Evolutionary conservation across 2,329 filamentous ascomycete genomes (phyloP), one percentile per base, ranked within the genome.

Genomic region (Colletotrichum sp.): DNA sequence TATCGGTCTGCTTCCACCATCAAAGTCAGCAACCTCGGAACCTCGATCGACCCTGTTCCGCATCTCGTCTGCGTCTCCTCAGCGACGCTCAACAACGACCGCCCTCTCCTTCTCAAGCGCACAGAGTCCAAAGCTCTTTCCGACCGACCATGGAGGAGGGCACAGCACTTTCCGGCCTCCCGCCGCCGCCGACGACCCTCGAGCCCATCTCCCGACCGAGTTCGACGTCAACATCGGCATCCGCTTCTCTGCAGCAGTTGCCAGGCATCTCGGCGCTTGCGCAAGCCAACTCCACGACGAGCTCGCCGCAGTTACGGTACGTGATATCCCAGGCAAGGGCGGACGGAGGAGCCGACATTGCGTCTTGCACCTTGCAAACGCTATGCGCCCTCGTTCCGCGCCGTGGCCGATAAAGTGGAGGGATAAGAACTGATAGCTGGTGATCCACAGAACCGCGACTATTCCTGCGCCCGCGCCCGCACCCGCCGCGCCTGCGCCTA

Each of bases 151-250:
- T 90, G 87, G 89, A 90, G 80, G 88, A 90, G 78, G 85, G 83
- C 52, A 67, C 72, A 32, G 72, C 72, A 32, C 72, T 74, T 26
- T 63, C 72, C 52, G 61, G 48, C 68, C 61, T 74, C n/a, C 43
- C 70, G 64, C 66, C 64, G 72, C 78, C 83, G 48, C 83, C 85
- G 43, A 82, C 83, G 12, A 72, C 39, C 63, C 69, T 76, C 34
- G 77, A 91, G 77, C 84, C 87, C 21, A 87, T 89, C 74, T 89
- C 89, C 34, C 85, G 87, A 78, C 88, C 88, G 26, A 87, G 85
- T 78, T 89, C 89, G 36, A 87, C 87, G 4, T 89, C 89, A 5
- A 87, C 88, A 30, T 73, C 73, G 7, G 73, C 84, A 21, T 73
- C 73, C 10, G 73, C 84, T 21, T 87, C 87, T 18, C 81, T 86